These are phyloP conservation scores for Tremella mesenterica DNA, from an alignment of 768 basidiomycete genomes.

Conservation along the genomic window DNA sequence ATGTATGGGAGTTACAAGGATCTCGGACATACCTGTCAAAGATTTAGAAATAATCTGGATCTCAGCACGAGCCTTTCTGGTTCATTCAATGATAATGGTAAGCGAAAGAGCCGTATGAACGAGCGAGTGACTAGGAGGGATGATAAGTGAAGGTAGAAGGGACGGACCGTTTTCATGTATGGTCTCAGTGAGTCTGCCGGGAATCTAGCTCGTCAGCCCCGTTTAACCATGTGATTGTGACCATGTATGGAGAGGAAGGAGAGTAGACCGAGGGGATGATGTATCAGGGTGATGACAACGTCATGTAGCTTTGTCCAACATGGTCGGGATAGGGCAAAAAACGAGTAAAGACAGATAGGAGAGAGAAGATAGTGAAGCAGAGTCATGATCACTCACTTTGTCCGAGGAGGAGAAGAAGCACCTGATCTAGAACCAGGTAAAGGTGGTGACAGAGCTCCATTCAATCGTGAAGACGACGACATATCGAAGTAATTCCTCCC, in stretches of 20 bases:
- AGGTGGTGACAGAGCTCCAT: background rate
- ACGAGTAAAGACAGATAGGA: background rate
- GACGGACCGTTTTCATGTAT: slow-evolving; percentile 23
- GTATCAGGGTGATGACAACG: too few relatives aligned
- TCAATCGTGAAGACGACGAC: background rate
- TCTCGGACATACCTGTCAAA: slow-evolving; percentile 10
- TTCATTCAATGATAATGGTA: too few relatives aligned
- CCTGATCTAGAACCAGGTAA: background rate
- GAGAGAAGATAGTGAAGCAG: too few relatives aligned
- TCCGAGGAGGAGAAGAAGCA: background rate
- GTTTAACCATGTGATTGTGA: too few relatives aligned
- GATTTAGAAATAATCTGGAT: slow-evolving; percentile 18
- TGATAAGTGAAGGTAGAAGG: background rate
- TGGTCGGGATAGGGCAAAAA: background rate
- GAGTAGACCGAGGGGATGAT: too few relatives aligned
- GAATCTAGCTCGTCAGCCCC: slow-evolving; percentile 11
- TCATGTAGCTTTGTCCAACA: background rate
- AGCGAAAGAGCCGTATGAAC: too few relatives aligned
- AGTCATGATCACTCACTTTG: slow-evolving; percentile 1
- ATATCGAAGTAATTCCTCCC: too few relatives aligned
- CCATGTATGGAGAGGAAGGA: too few relatives aligned
- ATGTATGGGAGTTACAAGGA: background rate
- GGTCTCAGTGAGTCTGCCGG: slow-evolving; percentile 27
- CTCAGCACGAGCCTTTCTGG: too few relatives aligned
- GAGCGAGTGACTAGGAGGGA: background rate